Percentiles rank a stretch among this genome's conserved stretches.
phyloP scores from a whole-genome alignment of 23 red algal species.

The Pyropia haitanensis region DNA sequence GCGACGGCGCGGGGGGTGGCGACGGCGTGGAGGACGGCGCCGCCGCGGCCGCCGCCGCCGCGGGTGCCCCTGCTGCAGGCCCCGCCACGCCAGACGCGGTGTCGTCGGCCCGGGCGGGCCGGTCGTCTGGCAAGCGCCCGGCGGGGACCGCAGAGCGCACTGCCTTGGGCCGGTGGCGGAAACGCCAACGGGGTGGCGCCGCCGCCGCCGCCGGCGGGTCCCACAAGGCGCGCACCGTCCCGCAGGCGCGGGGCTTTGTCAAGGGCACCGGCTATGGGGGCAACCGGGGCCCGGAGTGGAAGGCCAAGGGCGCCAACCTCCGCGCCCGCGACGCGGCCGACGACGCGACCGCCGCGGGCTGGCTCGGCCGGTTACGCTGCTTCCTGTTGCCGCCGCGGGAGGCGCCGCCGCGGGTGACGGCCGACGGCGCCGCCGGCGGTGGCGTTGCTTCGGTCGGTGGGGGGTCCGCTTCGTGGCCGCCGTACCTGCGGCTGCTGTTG shows the following conservation, averaged over 20 bases:
- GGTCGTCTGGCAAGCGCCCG: background rate
- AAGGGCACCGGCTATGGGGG: slow-evolving; percentile 65
- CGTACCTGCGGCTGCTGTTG: slow-evolving; percentile 42
- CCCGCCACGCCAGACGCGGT: background rate
- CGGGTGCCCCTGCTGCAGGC: no score
- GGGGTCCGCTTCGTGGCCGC: slow-evolving; percentile 15
- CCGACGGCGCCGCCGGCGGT: no score
- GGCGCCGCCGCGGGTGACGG: background rate
- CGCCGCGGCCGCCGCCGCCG: no score
- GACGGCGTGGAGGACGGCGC: no score
- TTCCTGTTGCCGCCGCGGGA: slow-evolving; percentile 17
- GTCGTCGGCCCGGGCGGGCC: background rate
- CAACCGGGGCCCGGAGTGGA: slow-evolving; percentile 28
- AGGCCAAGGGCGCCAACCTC: slow-evolving; percentile 26
- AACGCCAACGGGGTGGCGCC: slow-evolving; percentile 13
- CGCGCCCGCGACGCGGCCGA: slow-evolving; percentile 5
- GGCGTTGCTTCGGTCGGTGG: no score
- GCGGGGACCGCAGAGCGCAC: slow-evolving; percentile 1
- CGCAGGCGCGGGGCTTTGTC: slow-evolving; percentile 26
- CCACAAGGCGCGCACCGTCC: slow-evolving; percentile 16
- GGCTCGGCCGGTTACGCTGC: slow-evolving; percentile 40
- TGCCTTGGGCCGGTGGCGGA: background rate
- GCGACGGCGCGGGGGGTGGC: no score
- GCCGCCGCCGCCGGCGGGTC: slow-evolving; percentile 9
- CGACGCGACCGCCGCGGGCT: slow-evolving; percentile 29